Base-by-base conservation (phyloP, 2,329 filamentous ascomycete genomes). In the Pseudomassariella vexata region DNA sequence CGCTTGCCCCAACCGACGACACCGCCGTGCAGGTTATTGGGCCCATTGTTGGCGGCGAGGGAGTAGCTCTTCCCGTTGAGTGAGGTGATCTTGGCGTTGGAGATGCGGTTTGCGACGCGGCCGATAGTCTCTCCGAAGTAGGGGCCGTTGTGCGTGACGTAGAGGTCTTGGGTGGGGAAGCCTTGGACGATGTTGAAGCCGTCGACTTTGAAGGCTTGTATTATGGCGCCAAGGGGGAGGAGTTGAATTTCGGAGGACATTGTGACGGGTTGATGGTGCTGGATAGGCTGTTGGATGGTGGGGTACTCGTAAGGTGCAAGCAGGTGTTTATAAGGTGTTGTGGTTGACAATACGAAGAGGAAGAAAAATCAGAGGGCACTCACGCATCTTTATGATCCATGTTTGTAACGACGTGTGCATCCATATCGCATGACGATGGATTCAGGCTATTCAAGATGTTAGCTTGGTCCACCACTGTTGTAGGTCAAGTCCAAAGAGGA, bases 51-150 rank as follows among this genome's bases (percentile, higher is more conserved):
- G 38, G 74, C 73, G 6, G 74, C 70, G 25, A 96, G 70, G 11
- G 68, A 49, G 59, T 94, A 92, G 4, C 71, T 65, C 49, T 76
- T 73, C 40, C 60, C 61, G 58, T 95, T 95, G 47, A 95, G 62
- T 31, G 68, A 69, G 43, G 79, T 63, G 54, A 95, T 79, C 45
- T 76, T 70, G 17, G 80, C 87, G 50, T 72, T 67, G 35, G 76
- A 74, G 54, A 95, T 78, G 36, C 90, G 82, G 65, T 96, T 96
- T 39, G 88, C 77, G 14, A 80, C 67, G 33, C 79, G 85, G 34
- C 92, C 92, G 55, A 96, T 95, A 26, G 87, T 96, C 57, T 90
- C 89, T 42, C 92, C 90, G 54, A 95, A 96, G 66, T 79, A 89
- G 2, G 85, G 79, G 9, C 60, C 65, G 63, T 92, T 90, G 67